phyloP scores from a whole-genome alignment of 2,329 filamentous ascomycete genomes.

The Colletotrichum caudatum region DNA sequence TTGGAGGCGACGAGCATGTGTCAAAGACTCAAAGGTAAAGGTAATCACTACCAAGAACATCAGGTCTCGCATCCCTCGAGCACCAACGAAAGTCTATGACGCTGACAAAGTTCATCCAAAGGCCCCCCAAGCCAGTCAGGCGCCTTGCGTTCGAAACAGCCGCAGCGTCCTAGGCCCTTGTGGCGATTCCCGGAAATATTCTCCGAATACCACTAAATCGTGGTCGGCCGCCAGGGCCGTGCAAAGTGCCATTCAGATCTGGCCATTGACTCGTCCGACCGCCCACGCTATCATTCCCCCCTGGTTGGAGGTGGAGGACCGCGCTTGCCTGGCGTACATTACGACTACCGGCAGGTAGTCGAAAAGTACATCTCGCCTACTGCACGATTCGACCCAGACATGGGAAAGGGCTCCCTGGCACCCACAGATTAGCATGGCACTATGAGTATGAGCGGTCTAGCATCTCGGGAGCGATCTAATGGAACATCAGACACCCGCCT shows the following conservation, averaged over 20 bases:
- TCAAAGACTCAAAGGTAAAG: not conserved
- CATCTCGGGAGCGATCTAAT: constrained; percentile 32
- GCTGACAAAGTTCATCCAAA: not conserved
- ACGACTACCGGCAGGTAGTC: not conserved
- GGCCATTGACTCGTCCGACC: not conserved
- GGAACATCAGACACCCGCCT: constrained; percentile 30
- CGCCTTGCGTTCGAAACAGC: constrained; percentile 17
- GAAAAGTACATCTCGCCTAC: not conserved
- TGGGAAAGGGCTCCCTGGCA: not conserved
- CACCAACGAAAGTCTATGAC: not conserved
- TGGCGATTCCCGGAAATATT: constrained; percentile 30
- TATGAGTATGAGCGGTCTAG: constrained; percentile 20
- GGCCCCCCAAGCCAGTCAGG: not conserved
- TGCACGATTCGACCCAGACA: constrained; percentile 23
- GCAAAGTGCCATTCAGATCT: constrained; percentile 21
- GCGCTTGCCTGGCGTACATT: not conserved
- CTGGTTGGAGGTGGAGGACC: not conserved
- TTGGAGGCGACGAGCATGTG: not conserved
- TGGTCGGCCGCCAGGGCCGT: constrained; percentile 11
- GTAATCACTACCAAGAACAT: not conserved
- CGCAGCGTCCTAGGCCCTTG: not conserved
- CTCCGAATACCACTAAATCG: constrained; percentile 22
- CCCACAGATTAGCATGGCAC: constrained; percentile 8
- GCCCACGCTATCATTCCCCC: not conserved
- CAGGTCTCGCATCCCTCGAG: not conserved